Conservation (phyloP, 2,329 filamentous ascomycete genomes). For the Scedosporium apiospermum region DNA sequence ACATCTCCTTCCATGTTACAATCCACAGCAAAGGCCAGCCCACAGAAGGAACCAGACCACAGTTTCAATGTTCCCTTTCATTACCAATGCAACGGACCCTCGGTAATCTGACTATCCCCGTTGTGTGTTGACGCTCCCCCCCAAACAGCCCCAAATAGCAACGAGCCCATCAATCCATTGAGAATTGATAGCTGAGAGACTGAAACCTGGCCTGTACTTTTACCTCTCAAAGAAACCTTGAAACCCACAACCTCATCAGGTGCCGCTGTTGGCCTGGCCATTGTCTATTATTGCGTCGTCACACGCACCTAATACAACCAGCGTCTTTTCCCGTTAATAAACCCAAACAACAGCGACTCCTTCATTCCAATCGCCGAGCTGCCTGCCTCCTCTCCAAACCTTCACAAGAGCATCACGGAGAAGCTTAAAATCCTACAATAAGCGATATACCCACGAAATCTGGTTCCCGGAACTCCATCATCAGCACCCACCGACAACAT, state of each 20-base stretch:
- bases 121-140: not conserved
- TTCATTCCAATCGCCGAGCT: not conserved
- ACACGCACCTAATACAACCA: constrained; percentile 1
- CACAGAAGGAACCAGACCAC: too few relatives aligned
- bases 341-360: not conserved
- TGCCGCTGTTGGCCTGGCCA: not conserved
- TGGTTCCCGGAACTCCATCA: not conserved
- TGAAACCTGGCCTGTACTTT: constrained; percentile 1
- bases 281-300: not conserved
- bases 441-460: not conserved
- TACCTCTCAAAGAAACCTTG: not conserved
- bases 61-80: not conserved
- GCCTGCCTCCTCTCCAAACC: not conserved
- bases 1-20: not conserved
- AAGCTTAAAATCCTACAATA: too few relatives aligned
- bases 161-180: not conserved
- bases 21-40: not conserved
- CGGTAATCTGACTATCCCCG: not conserved
- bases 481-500: constrained; percentile 40
- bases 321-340: not conserved
- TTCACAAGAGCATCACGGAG: not conserved
- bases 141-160: too few relatives aligned
- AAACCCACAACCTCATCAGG: not conserved
- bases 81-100: not conserved
- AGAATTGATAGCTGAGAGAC: not conserved